Percentiles rank a stretch among this genome's conserved stretches.
phyloP scores from a whole-genome alignment of 768 basidiomycete genomes.

The Russula sp. region DNA sequence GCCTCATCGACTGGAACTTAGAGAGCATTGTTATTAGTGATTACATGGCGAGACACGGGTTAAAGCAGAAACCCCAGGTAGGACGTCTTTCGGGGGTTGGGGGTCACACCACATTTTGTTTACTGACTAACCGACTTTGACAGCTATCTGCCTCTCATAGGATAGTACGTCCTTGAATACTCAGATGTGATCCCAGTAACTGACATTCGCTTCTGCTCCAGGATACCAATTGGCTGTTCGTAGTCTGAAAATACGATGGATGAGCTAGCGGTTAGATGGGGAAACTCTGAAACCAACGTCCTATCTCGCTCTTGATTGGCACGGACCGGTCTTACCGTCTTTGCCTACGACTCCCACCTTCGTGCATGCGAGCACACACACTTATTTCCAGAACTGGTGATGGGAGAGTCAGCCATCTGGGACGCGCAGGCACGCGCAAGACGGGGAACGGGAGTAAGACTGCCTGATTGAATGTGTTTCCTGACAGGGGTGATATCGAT shows the following conservation, averaged over 20 bases:
- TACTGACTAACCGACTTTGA: neutral
- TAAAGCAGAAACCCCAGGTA: neutral
- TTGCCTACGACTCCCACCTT: neutral
- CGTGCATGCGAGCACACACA: neutral
- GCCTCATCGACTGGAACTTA: neutral
- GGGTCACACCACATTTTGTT: neutral
- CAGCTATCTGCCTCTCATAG: slow-evolving; percentile 5
- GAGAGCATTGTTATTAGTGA: neutral
- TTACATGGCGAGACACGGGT: neutral
- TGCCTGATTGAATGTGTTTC: neutral
- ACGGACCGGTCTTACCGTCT: too few species aligned
- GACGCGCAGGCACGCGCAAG: neutral
- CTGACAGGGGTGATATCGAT: neutral
- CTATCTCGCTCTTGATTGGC: neutral
- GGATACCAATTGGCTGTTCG: neutral
- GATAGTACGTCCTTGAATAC: neutral
- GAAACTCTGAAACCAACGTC: neutral
- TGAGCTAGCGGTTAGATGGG: neutral
- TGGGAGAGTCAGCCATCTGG: neutral
- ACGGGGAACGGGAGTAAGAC: neutral
- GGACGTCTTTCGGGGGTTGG: neutral
- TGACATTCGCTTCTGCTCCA: neutral
- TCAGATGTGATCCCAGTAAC: neutral
- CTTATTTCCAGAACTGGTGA: neutral
- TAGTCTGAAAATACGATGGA: neutral